phyloP scores from a whole-genome alignment of 208 protist species.

The Leishmania guyanensis region DNA sequence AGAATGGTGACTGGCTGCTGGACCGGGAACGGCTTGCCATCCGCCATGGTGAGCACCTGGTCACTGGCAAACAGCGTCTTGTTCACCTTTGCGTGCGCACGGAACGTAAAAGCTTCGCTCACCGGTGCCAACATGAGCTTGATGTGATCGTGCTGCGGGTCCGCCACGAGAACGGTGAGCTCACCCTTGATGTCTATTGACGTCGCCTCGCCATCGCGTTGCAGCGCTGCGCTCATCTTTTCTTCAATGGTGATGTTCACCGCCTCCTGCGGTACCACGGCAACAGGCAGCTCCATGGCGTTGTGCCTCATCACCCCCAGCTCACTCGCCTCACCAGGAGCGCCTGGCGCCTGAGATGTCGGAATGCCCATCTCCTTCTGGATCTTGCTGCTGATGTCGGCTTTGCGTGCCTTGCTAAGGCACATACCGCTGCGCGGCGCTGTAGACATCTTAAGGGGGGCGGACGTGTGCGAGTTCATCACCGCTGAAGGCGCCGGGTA shows the following conservation, averaged over 20 bases:
- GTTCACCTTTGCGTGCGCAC: slow-evolving; percentile 86
- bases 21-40: slow-evolving; percentile 76
- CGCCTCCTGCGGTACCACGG: slow-evolving; percentile 22
- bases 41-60: slow-evolving; percentile 77
- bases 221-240: slow-evolving; percentile 62
- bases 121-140: slow-evolving; percentile 57
- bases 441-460: slow-evolving; percentile 14
- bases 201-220: slow-evolving; percentile 54
- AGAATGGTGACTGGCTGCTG: slow-evolving; percentile 83
- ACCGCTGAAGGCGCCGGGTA: slow-evolving; percentile 12
- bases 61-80: slow-evolving; percentile 79
- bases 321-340: not conserved
- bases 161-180: slow-evolving; percentile 72
- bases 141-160: slow-evolving; percentile 59
- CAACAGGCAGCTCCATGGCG: slow-evolving; percentile 5
- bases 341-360: slow-evolving; percentile 2
- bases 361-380: slow-evolving; percentile 69
- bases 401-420: slow-evolving; percentile 71
- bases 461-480: slow-evolving; percentile 9
- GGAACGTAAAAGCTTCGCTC: slow-evolving; percentile 74
- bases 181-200: slow-evolving; percentile 71
- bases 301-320: not conserved
- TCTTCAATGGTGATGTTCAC: slow-evolving; percentile 72
- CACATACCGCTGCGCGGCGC: slow-evolving; percentile 56
- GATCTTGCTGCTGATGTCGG: slow-evolving; percentile 76